Conservation (phyloP, 2,329 filamentous ascomycete genomes). For the Penicillium sp. region DNA sequence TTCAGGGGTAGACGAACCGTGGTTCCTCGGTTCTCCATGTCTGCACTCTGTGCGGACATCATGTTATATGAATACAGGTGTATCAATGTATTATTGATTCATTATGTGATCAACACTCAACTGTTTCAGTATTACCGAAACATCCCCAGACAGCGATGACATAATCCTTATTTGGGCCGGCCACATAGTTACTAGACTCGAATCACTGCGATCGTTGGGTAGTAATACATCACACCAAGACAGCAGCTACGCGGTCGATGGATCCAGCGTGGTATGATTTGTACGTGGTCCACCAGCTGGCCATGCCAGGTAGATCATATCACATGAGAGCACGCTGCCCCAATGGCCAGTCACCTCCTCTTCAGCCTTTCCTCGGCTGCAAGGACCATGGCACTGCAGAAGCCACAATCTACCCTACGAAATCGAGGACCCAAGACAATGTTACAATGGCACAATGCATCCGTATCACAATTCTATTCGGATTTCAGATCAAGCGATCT, state of each 20-base stretch:
- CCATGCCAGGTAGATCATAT: neutral
- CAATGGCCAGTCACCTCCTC: neutral
- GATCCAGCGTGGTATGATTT: neutral
- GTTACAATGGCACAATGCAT: neutral
- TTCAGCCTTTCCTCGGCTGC: neutral
- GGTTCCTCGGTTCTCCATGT: conserved; percentile 9
- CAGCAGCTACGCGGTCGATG: neutral
- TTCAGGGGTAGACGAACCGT: conserved; percentile 30
- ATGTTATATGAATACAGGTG: neutral
- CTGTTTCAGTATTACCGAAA: neutral
- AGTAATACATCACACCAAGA: neutral
- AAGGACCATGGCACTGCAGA: neutral
- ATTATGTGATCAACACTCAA: neutral
- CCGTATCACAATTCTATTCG: neutral
- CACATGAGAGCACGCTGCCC: neutral
- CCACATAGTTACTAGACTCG: too few relatives aligned
- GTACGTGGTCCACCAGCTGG: neutral
- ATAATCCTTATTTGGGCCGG: neutral
- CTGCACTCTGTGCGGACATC: neutral
- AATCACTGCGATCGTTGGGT: neutral
- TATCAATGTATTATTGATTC: neutral
- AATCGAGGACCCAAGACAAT: neutral
- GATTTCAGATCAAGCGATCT: neutral
- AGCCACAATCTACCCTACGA: neutral
- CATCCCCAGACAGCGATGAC: neutral